Evolutionary conservation across 2,329 filamentous ascomycete genomes (phyloP), one percentile per base, ranked within the genome.

Genomic region (Lasiodiplodia theobromae): DNA sequence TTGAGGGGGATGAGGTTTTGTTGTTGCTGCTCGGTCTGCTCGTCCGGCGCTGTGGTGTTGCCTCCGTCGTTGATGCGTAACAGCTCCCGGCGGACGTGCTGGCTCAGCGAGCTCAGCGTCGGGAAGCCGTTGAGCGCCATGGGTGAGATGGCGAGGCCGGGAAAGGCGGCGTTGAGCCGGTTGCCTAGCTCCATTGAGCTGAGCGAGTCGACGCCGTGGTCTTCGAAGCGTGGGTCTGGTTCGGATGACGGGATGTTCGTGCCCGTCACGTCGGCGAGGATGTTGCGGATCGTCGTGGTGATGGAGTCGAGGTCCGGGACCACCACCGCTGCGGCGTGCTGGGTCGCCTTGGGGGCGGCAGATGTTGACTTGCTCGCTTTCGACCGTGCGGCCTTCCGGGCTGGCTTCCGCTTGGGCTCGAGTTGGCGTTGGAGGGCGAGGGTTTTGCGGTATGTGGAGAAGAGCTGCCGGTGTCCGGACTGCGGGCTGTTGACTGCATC

Each of bases 201-300:
- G 47, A 51, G 47, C 2, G 47, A 51, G 47, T 51, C 47, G 18
- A 51, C 47, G n/a, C 47, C 47, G 47, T 51, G 47, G 47, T 51
- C 47, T 18, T 51, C 47, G 47, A 51, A 51, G 47, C 47, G 47
- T 7, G 18, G 18, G 47, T 51, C 18, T 40, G 37, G 37, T 4
- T 40, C 37, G 37, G 37, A 11, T 3, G 10, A 10, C 5, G 37
- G 3, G 1, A 40, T 14, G 37, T 1, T 16, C 37, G 37, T 16
- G 2, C 37, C 37, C 37, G 37, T 40, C 37, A 40, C 37, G 37
- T 40, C 37, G 3, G 37, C 37, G 12, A 40, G 37, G 10, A 40
- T 40, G 37, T 3, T 40, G 37, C 37, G 12, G 37, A 40, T 40
- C 3, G 37, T 40, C 12, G 4, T 12, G 37, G 37, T 5, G 37